Conservation (phyloP, 352 stramenopile species). For the Phytopythium vexans region DNA sequence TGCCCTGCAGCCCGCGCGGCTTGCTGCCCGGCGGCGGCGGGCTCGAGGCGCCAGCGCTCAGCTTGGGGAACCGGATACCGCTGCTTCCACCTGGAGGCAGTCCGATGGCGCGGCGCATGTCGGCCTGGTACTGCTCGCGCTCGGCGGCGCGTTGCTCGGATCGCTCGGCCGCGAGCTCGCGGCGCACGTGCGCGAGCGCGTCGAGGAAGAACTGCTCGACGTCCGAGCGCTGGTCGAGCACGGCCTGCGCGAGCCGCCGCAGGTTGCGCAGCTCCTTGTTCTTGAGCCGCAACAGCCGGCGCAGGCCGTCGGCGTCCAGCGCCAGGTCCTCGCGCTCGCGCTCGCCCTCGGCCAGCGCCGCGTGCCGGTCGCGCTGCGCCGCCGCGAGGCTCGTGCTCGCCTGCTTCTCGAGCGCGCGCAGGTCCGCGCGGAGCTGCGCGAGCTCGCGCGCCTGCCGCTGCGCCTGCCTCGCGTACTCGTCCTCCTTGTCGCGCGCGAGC, state of each 20-base stretch:
- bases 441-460: slow-evolving; percentile 77
- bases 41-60: slow-evolving; percentile 14
- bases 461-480: slow-evolving; percentile 81
- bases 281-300: slow-evolving; percentile 87
- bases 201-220: slow-evolving; percentile 93
- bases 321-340: slow-evolving; percentile 80
- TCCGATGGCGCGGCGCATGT: slow-evolving; percentile 42
- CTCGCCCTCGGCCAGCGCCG: slow-evolving; percentile 37
- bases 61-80: slow-evolving; percentile 46
- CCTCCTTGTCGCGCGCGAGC: slow-evolving; percentile 82
- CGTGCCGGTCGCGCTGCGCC: slow-evolving; percentile 65
- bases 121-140: slow-evolving; percentile 48
- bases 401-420: slow-evolving; percentile 77
- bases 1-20: slow-evolving; percentile 6
- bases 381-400: slow-evolving; percentile 63
- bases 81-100: slow-evolving; percentile 11
- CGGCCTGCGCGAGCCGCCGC: slow-evolving; percentile 83
- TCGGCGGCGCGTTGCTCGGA: slow-evolving; percentile 42
- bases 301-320: slow-evolving; percentile 83
- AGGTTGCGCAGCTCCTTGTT: slow-evolving; percentile 93
- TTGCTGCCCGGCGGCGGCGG: slow-evolving; percentile 36
- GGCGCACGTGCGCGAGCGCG: slow-evolving; percentile 86
- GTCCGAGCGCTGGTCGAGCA: slow-evolving; percentile 91
- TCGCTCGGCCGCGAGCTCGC: slow-evolving; percentile 57
- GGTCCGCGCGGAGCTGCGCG: slow-evolving; percentile 57